Conservation (phyloP, 2,329 filamentous ascomycete genomes). For the Fusarium kyushuense region DNA sequence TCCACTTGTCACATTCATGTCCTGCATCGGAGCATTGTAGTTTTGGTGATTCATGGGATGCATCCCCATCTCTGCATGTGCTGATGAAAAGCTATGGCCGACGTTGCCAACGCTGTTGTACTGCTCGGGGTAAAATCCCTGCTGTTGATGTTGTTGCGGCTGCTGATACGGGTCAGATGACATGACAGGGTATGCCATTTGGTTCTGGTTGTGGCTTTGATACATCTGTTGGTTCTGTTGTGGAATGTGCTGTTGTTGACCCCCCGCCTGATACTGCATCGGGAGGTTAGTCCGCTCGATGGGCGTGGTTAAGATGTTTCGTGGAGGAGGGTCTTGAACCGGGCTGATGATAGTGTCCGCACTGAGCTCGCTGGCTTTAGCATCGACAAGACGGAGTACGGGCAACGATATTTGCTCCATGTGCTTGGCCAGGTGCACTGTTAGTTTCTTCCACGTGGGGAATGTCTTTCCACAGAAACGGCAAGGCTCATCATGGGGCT, state of each 20-base stretch:
- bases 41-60: constrained; percentile 44
- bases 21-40: constrained; percentile 45
- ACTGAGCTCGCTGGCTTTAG: constrained; percentile 61
- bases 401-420: constrained; percentile 94
- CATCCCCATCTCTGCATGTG: constrained; percentile 44
- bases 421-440: constrained; percentile 92
- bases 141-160: constrained; percentile 28
- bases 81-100: constrained; percentile 45
- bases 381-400: constrained; percentile 71
- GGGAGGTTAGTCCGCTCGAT: constrained; percentile 40
- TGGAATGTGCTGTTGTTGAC: constrained; percentile 39
- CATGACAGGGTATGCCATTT: constrained; percentile 48
- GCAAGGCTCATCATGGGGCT: constrained; percentile 81
- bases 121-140: constrained; percentile 45
- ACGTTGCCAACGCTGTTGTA: constrained; percentile 48
- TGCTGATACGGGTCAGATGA: constrained; percentile 43
- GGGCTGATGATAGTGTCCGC: constrained; percentile 76
- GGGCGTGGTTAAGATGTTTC: constrained; percentile 49
- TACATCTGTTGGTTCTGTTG: constrained; percentile 41
- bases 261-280: constrained; percentile 37
- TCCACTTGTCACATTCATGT: constrained; percentile 42
- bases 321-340: constrained; percentile 64
- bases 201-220: constrained; percentile 29
- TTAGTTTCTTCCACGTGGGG: constrained; percentile 90
- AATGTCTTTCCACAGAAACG: constrained; percentile 87